These are phyloP conservation scores for Fusarium hostae DNA, from an alignment of 2,329 filamentous ascomycete genomes.

Conservation along the genomic window DNA sequence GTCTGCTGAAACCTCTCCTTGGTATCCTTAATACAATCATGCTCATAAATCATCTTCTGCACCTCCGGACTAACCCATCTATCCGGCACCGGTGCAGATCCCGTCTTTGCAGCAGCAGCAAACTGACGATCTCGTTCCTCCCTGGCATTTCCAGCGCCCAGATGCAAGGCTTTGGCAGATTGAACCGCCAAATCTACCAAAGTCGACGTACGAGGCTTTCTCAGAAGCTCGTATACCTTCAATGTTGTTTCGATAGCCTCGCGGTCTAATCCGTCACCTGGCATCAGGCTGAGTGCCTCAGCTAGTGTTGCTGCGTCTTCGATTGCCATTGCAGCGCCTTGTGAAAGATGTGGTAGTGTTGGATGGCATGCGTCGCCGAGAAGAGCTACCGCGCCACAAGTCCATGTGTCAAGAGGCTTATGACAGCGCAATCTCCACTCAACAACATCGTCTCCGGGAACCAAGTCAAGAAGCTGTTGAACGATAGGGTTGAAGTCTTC, in stretches of 20 bases:
- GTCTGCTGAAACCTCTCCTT: background rate
- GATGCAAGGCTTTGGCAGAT: constrained; percentile 3
- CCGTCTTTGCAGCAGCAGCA: background rate
- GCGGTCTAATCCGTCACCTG: background rate
- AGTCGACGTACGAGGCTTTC: constrained; percentile 5
- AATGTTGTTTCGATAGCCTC: background rate
- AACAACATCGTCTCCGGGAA: constrained; percentile 1
- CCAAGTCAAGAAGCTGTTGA: constrained; percentile 10
- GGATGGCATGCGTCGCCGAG: constrained; percentile 21
- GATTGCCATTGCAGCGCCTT: constrained; percentile 22
- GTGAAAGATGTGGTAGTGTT: constrained; percentile 8
- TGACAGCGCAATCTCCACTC: constrained; percentile 24
- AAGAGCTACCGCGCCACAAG: background rate
- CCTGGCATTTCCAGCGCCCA: constrained; percentile 1
- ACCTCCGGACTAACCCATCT: constrained; percentile 30
- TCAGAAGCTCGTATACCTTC: background rate
- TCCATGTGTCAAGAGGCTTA: constrained; percentile 16
- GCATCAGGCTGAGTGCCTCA: background rate
- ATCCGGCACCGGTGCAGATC: constrained; percentile 4
- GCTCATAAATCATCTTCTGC: constrained; percentile 26
- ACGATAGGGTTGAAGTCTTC: constrained; percentile 14
- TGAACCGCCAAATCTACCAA: constrained; percentile 8
- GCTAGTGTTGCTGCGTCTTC: constrained; percentile 6
- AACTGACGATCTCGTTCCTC: constrained; percentile 15
- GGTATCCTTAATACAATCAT: constrained; percentile 9